Percentiles rank a stretch among this genome's conserved stretches.
Conservation (phyloP, 2,329 filamentous ascomycete species). For the Sphaceloma murrayae region DNA sequence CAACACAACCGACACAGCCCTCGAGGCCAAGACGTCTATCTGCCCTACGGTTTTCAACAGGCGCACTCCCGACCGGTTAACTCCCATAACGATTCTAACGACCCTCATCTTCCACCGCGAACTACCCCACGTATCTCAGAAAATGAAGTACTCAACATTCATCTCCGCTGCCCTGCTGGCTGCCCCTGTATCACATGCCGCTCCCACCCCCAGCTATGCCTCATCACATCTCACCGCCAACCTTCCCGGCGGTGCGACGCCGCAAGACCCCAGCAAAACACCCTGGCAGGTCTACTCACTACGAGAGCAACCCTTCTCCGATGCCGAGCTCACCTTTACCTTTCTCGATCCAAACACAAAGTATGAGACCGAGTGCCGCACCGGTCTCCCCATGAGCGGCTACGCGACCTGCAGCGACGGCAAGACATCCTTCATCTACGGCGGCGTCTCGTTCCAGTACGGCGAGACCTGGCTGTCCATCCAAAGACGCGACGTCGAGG, state of each 20-base stretch:
- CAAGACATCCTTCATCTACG: constrained; percentile 16
- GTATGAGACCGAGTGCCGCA: constrained; percentile 12
- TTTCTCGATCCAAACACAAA: constrained; percentile 15
- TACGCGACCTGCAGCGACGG: constrained; percentile 11
- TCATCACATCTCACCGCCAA: constrained; percentile 1
- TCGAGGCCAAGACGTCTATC: background rate
- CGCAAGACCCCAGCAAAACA: constrained; percentile 7
- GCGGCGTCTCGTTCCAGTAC: constrained; percentile 13
- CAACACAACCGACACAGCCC: constrained; percentile 1
- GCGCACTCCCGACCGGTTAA: background rate
- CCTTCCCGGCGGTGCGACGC: background rate
- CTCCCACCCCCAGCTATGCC: constrained; percentile 6
- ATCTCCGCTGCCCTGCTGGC: constrained; percentile 9
- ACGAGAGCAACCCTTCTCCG: constrained; percentile 12
- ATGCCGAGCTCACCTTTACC: constrained; percentile 15
- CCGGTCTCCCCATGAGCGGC: constrained; percentile 14
- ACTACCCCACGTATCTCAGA: constrained; percentile 1
- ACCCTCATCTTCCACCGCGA: constrained; percentile 13
- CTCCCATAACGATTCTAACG: constrained; percentile 5
- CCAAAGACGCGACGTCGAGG: constrained; percentile 10
- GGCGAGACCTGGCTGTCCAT: constrained; percentile 16
- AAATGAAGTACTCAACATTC: constrained; percentile 8
- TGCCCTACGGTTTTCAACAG: constrained; percentile 4
- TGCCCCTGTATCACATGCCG: constrained; percentile 9
- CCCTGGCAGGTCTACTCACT: constrained; percentile 14